phyloP scores from a whole-genome alignment of 2,329 filamentous ascomycete species.

The Fusarium sp. region DNA sequence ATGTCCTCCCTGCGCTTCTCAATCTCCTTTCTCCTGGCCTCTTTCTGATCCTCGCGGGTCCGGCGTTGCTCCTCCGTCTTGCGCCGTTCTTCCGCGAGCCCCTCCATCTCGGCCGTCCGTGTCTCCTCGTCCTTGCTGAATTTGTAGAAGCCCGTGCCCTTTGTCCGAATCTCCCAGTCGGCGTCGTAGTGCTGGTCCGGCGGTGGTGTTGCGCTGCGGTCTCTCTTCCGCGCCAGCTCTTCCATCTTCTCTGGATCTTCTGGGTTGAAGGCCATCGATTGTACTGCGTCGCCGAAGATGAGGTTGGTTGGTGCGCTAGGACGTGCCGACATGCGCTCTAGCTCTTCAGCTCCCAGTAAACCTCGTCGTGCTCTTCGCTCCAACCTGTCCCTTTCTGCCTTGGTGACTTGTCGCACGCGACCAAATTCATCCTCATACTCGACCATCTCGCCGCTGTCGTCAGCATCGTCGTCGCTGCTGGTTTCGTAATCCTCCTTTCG shows the following conservation, averaged over 20 bases:
- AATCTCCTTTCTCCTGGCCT: conserved; percentile 70
- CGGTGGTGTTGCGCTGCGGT: conserved; percentile 84
- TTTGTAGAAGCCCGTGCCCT: conserved; percentile 91
- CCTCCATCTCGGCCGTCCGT: conserved; percentile 78
- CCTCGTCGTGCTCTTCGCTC: conserved; percentile 65
- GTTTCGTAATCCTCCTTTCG: conserved; percentile 69
- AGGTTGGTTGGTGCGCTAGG: conserved; percentile 75
- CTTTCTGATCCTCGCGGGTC: conserved; percentile 67
- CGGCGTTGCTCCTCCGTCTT: conserved; percentile 74
- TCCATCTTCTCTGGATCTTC: conserved; percentile 81
- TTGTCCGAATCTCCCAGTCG: conserved; percentile 82
- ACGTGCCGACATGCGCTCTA: conserved; percentile 76
- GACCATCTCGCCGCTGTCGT: conserved; percentile 70
- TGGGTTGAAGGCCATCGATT: conserved; percentile 84
- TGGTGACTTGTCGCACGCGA: conserved; percentile 79
- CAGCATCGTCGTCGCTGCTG: conserved; percentile 54
- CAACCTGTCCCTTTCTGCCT: conserved; percentile 73
- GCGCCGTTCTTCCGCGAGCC: conserved; percentile 73
- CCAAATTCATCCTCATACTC: conserved; percentile 95
- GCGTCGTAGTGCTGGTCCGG: conserved; percentile 88
- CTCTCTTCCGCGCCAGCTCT: conserved; percentile 79
- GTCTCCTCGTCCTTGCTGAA: conserved; percentile 82
- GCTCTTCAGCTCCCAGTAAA: conserved; percentile 67
- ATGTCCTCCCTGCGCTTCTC: conserved; percentile 73
- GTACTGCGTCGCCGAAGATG: conserved; percentile 88